phyloP scores from a whole-genome alignment of 768 basidiomycete species.

The Amanita fuliginea region DNA sequence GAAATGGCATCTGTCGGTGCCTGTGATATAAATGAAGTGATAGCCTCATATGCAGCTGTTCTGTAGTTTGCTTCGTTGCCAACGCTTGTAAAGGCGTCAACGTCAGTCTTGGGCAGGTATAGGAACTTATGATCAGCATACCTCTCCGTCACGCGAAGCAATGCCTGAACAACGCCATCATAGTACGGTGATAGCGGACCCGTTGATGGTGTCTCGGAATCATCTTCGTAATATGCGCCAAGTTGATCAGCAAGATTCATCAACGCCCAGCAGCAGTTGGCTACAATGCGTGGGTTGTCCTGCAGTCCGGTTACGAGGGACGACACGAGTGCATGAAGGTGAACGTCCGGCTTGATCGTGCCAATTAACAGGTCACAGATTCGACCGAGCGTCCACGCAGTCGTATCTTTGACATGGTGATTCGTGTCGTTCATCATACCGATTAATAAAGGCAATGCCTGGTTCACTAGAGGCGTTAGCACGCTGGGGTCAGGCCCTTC shows the following conservation, averaged over 20 bases:
- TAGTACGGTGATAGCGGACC: conserved; percentile 83
- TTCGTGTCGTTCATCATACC: conserved; percentile 90
- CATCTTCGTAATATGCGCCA: conserved; percentile 52
- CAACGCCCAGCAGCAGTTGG: conserved; percentile 93
- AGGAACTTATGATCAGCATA: conserved; percentile 21
- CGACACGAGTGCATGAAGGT: conserved; percentile 72
- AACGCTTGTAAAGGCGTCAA: conserved; percentile 29
- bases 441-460: conserved; percentile 89
- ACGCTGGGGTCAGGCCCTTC: conserved; percentile 89
- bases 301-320: conserved; percentile 75
- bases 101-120: conserved; percentile 8
- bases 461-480: conserved; percentile 83
- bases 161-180: conserved; percentile 73
- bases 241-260: conserved; percentile 94
- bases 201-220: conserved; percentile 38
- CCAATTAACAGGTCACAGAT: conserved; percentile 86
- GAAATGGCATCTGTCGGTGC: conserved; percentile 69
- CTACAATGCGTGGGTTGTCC: conserved; percentile 75
- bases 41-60: conserved; percentile 93
- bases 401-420: conserved; percentile 87
- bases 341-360: conserved; percentile 82
- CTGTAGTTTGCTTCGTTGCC: conserved; percentile 88
- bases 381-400: conserved; percentile 94
- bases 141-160: conserved; percentile 85
- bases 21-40: conserved; percentile 77